These are phyloP conservation scores for Paramarasmius palmivorus DNA, from an alignment of 1,284 basidiomycete genomes.

Conservation along the genomic window DNA sequence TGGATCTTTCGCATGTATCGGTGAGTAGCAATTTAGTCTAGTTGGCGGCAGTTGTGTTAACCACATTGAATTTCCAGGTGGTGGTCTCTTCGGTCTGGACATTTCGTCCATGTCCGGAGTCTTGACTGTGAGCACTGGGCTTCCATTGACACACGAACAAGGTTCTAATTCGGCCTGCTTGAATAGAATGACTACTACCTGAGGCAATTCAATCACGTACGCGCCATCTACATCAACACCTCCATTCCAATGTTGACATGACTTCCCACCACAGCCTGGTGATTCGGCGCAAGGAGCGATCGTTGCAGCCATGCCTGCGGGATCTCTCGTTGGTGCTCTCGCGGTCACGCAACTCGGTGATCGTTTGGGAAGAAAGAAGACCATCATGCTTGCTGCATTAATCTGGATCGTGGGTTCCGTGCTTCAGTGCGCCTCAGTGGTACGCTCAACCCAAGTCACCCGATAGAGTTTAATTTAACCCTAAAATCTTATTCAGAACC, in stretches of 20 bases:
- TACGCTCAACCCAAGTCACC: slow-evolving; percentile 28
- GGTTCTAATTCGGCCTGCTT: background rate
- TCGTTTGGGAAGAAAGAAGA: slow-evolving; percentile 63
- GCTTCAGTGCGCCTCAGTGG: slow-evolving; percentile 17
- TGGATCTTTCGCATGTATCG: slow-evolving; percentile 79
- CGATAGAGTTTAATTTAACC: background rate
- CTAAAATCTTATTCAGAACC: background rate
- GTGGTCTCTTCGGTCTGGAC: slow-evolving; percentile 77
- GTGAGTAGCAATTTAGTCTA: too few species aligned
- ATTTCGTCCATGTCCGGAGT: slow-evolving; percentile 82
- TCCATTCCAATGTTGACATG: background rate
- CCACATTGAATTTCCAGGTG: too few species aligned
- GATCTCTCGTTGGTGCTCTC: slow-evolving; percentile 64
- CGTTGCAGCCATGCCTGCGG: slow-evolving; percentile 75
- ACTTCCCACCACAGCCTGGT: slow-evolving; percentile 32
- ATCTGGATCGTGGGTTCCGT: slow-evolving; percentile 54
- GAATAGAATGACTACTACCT: slow-evolving; percentile 59
- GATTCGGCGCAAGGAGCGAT: slow-evolving; percentile 69
- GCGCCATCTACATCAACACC: slow-evolving; percentile 15
- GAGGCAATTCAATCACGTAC: slow-evolving; percentile 46
- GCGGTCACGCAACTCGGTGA: slow-evolving; percentile 65
- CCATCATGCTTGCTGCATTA: slow-evolving; percentile 61
- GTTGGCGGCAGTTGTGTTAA: too few species aligned
- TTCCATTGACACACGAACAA: background rate
- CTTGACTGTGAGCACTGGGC: slow-evolving; percentile 48